Base-by-base conservation (phyloP, 2,329 filamentous ascomycete genomes). In the Beauveria sp. region DNA sequence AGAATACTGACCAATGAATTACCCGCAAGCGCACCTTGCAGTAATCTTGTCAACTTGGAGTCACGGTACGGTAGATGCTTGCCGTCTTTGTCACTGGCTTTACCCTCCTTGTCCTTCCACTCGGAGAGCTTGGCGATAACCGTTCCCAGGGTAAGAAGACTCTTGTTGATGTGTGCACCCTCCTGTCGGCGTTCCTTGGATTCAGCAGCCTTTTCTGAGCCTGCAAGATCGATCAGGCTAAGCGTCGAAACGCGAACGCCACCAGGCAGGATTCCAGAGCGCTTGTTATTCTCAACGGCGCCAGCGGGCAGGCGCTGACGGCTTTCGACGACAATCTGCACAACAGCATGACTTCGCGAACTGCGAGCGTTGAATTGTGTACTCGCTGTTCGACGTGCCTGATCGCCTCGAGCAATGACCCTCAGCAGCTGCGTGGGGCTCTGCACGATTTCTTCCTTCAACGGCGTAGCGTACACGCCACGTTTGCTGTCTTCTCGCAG, bases 391-490 rank as follows among this genome's bases (percentile, higher is more conserved):
- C 92, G 83, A 69, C 94, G 84, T 26, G 92, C 91, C 71, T 96
- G 87, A 71, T 99, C 94, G 69, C 94, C 94, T 61, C 93, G 85
- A 43, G 94, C 92, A 72, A 99, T 99, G 28, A 99, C 94, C 67
- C 94, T 86, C 48, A 99, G 79, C 30, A 99, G 82, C 72, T 99
- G 94, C 0, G 94, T 97, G 2, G 94, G 94, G 67, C 92, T 97
- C 75, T 99, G 94, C 34, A 99, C 94, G 67, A 99, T 99, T 72
- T 99, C 94, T 75, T 99, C 94, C 73, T 97, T 97, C 63, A 99
- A 76, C 1, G 94, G 94, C 20, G 89, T 96, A 24, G 94, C 94
- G 77, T 97, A 99, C 18, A 99, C 93, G 37, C 94, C 94, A 64
- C 94, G 84, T 77, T 97, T 97, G 77, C 89, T 92, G 73, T 99